Evolutionary conservation across 1,284 basidiomycete species (phyloP).

Genomic region (Microbotryum silenes-acaulis): DNA sequence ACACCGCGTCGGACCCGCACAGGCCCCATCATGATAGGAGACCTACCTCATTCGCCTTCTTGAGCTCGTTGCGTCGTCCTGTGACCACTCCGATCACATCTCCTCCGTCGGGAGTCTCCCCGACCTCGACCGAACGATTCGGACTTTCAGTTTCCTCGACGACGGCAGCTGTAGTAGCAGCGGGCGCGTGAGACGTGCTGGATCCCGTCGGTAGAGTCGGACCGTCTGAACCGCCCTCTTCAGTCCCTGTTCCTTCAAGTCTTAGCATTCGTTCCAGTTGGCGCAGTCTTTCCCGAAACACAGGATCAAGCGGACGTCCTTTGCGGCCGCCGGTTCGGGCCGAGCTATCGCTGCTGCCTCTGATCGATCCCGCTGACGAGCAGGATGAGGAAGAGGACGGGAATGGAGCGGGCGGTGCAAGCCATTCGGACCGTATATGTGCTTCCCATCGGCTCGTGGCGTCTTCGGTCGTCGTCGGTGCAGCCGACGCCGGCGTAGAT

Average conservation of each 20-base stretch:
- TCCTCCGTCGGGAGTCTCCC: too few relatives aligned
- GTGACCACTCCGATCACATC: not conserved
- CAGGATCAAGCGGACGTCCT: not conserved
- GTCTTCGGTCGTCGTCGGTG: not conserved
- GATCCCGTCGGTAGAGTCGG: too few relatives aligned
- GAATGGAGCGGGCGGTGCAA: not conserved
- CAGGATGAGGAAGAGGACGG: not conserved
- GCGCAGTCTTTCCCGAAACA: not conserved
- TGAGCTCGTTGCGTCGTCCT: conserved; percentile 9
- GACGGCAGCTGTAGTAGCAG: too few relatives aligned
- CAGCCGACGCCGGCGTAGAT: too few relatives aligned
- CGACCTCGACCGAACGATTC: too few relatives aligned
- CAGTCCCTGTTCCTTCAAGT: not conserved
- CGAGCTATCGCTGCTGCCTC: not conserved
- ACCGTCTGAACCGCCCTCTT: too few relatives aligned
- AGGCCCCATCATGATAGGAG: not conserved
- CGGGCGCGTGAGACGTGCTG: too few relatives aligned
- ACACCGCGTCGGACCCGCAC: not conserved
- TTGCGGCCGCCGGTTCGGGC: not conserved
- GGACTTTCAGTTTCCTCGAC: too few relatives aligned
- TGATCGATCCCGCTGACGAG: not conserved
- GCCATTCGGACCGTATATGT: not conserved
- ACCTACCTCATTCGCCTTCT: conserved; percentile 23
- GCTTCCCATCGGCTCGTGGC: not conserved
- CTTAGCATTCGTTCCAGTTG: not conserved